Conservation (phyloP, 2,329 filamentous ascomycete species). For the Sphaerulina populicola region DNA sequence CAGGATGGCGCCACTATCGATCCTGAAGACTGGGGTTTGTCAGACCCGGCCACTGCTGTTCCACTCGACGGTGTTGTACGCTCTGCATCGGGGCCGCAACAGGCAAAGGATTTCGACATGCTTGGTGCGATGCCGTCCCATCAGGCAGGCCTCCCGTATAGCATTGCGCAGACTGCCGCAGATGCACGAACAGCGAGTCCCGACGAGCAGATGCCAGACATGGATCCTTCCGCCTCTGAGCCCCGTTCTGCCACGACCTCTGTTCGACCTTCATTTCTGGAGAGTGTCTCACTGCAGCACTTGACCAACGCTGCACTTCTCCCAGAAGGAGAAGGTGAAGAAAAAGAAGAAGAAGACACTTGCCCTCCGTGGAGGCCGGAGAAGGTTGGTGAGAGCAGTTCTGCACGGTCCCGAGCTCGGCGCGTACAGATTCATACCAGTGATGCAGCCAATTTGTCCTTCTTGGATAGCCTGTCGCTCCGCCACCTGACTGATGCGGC, state of each 20-base stretch:
- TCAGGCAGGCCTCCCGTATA: not conserved
- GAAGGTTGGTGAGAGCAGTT: no score
- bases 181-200: not conserved
- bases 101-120: constrained; percentile 6
- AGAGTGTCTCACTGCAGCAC: constrained; percentile 3
- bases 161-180: not conserved
- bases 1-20: not conserved
- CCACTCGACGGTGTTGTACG: not conserved
- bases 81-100: not conserved
- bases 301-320: constrained; percentile 3
- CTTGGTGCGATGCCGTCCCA: constrained; percentile 16
- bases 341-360: no score
- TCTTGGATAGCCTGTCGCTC: constrained; percentile 3
- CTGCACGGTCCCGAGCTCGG: no score
- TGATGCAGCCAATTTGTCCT: not conserved
- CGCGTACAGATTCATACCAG: not conserved
- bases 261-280: not conserved
- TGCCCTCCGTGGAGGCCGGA: no score
- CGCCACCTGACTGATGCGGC: not conserved
- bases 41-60: not conserved
- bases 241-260: not conserved
- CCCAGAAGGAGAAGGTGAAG: not conserved
- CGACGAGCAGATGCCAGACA: not conserved
- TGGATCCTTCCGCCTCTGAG: no score
- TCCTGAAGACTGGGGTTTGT: not conserved